Base-by-base conservation (phyloP, 352 stramenopile genomes). In the Globisporangium paroecandrum region DNA sequence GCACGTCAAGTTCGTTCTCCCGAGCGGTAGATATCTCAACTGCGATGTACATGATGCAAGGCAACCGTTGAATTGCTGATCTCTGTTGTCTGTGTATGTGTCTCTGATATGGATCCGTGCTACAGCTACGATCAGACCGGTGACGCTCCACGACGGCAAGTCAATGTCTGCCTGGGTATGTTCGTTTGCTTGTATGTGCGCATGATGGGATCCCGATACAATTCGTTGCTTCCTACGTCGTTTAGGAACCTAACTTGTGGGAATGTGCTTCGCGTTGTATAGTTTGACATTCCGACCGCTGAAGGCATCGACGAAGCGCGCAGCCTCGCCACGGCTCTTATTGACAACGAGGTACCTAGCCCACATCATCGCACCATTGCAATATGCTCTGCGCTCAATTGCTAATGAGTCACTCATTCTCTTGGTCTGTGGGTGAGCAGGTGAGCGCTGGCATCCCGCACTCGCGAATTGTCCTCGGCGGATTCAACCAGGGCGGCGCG, bases 91-190 rank as follows among this genome's bases (percentile, higher is more conserved):
- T n/a, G 18, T 69, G 15, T 25, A 6, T 57, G 3, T 58, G 46
- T 18, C 4, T 41, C 41, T 38, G 32, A 20, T 46, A 18, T 13
- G 12, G 12, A 46, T 46, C 38, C 12, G 5, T 38, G n/a, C 8
- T 65, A 13, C 64, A 88, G 94, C 96, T 25, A 69, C 81, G 27
- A 90, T 81, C 24, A 89, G 92, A 80, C 94, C 95, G 2, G 96
- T 99, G 49, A 97, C 95, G 18, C 85, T 98, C 70, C 99, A 99
- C 70, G 95, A 94, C 78, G 95, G 96, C 53, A 97, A 97, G 83
- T 69, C 76, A 3, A 99, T 98, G 93, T 90, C 93, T 3, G 86
- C 87, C 2, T 99, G 97, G 94, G 82, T 90, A 60, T 53, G 76
- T 72, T 22, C 1, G 9, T n/a, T 4, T 47, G 24, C 46, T 25